Conservation (phyloP, 75 land plant species). For the Ceratopteris richardii region DNA sequence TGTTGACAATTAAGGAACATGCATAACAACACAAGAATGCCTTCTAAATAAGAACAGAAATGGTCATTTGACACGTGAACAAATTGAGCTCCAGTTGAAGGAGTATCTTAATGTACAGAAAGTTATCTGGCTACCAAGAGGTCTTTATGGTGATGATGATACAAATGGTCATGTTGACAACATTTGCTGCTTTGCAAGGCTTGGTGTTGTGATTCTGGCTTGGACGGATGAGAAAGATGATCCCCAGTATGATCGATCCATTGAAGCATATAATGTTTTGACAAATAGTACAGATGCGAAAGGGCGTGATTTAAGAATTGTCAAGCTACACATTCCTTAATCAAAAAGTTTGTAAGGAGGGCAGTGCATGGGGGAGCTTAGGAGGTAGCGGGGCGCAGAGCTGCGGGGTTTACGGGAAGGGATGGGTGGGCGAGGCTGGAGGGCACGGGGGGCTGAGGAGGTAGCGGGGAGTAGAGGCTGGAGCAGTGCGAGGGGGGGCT, state of each 20-base stretch:
- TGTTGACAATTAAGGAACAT: constrained; percentile 85
- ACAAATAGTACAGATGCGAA: constrained; percentile 64
- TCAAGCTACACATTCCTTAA: constrained; percentile 75
- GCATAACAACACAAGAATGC: constrained; percentile 95
- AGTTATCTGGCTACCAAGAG: constrained; percentile 90
- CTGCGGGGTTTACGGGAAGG: too few relatives aligned
- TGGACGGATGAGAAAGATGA: constrained; percentile 82
- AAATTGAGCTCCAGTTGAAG: constrained; percentile 74
- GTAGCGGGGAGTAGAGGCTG: too few relatives aligned
- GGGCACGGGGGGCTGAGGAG: too few relatives aligned
- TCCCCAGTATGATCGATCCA: constrained; percentile 71
- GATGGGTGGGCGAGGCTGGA: too few relatives aligned
- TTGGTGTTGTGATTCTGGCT: constrained; percentile 69
- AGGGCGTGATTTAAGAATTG: constrained; percentile 55
- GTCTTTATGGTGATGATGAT: constrained; percentile 83
- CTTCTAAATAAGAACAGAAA: constrained; percentile 82
- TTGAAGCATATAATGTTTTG: constrained; percentile 61
- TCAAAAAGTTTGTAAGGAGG: too few relatives aligned
- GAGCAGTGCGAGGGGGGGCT: too few relatives aligned
- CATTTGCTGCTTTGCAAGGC: constrained; percentile 87
- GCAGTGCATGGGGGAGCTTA: too few relatives aligned
- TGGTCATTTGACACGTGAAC: constrained; percentile 54
- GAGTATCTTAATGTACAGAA: constrained; percentile 69
- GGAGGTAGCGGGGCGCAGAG: too few relatives aligned
- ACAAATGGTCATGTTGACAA: constrained; percentile 95